Evolutionary conservation across 768 basidiomycete species (phyloP).

Genomic region (Mycena capillaripes): DNA sequence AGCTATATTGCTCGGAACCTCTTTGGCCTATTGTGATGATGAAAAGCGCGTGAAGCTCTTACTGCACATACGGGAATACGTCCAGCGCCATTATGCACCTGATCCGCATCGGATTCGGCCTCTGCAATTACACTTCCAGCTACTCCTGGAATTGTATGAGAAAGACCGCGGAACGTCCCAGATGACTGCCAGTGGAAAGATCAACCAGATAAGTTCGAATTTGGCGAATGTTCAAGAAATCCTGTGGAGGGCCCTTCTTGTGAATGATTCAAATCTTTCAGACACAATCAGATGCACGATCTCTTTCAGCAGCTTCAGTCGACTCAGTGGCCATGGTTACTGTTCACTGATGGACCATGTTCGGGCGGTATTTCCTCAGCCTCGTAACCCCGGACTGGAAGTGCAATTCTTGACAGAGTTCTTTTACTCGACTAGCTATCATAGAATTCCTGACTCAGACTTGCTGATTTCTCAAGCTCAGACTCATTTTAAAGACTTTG

Average conservation of each 20-base stretch:
- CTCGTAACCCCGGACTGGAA: not conserved
- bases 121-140: not conserved
- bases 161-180: not conserved
- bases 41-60: not conserved
- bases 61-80: conserved; percentile 8
- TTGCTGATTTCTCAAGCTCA: not conserved
- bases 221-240: not conserved
- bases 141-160: not conserved
- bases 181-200: not conserved
- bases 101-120: not conserved
- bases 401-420: not conserved
- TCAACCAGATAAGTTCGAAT: not conserved
- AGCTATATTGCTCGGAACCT: not conserved
- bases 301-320: not conserved
- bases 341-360: not conserved
- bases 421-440: not conserved
- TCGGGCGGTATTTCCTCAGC: not conserved
- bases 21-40: conserved; percentile 2
- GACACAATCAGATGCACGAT: not conserved
- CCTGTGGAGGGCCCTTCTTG: not conserved
- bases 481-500: not conserved
- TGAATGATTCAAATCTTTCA: not conserved
- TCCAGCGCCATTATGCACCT: not conserved
- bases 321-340: not conserved
- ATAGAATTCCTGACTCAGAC: not conserved